Conservation (phyloP, 2,329 filamentous ascomycete species). For the Penicillium corylophilum region DNA sequence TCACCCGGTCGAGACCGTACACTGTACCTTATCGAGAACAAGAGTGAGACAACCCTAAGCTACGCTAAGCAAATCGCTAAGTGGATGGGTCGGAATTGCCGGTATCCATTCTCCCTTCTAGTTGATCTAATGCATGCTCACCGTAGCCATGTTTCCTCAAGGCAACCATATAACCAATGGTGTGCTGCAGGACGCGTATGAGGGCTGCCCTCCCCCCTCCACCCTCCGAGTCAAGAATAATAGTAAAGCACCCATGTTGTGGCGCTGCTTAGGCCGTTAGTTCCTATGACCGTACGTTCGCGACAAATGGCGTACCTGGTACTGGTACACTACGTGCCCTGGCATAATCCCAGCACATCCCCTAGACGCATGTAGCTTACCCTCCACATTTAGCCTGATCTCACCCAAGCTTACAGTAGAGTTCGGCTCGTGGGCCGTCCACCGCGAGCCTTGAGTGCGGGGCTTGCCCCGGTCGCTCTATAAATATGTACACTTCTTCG, state of each 20-base stretch:
- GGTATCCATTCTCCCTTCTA: background rate
- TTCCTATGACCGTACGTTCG: background rate
- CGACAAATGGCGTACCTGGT: slow-evolving; percentile 1
- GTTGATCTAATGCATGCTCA: background rate
- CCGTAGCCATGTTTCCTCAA: background rate
- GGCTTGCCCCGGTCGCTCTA: background rate
- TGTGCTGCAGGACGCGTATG: slow-evolving; percentile 23
- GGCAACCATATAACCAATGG: slow-evolving; percentile 12
- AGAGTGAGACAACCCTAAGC: background rate
- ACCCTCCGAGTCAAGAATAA: too few species aligned
- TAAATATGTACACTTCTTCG: background rate
- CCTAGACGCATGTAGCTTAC: background rate
- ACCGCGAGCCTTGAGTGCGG: background rate
- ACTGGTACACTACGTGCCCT: background rate
- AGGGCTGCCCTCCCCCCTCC: too few species aligned
- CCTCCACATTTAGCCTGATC: background rate
- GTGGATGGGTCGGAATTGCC: background rate
- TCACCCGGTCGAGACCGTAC: background rate
- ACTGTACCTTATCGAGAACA: background rate
- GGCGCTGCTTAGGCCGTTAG: background rate
- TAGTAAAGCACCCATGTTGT: background rate
- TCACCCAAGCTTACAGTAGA: background rate
- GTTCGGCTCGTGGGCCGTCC: background rate
- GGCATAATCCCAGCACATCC: background rate
- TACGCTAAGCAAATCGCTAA: background rate